Percentiles rank a stretch among this genome's conserved stretches.
Conservation (phyloP, 2,329 filamentous ascomycete species). For the Mycosphaerella sp. region DNA sequence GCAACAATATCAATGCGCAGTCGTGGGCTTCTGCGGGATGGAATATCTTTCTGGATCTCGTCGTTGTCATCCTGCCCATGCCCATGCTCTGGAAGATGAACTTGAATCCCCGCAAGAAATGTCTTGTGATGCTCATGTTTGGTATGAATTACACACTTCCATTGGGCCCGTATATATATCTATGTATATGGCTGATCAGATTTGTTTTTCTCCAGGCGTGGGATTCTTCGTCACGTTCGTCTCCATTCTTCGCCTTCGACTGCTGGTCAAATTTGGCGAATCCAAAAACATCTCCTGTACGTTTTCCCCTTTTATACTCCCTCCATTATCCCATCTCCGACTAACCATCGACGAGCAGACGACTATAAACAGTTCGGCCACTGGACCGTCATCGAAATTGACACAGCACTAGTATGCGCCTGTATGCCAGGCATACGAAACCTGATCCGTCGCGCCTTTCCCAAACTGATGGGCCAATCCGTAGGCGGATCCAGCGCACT, state of each 20-base stretch:
- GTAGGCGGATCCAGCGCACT: neutral
- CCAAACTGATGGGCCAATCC: slow-evolving; percentile 13
- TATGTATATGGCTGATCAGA: too few species aligned
- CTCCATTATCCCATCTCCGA: too few species aligned
- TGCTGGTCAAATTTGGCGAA: slow-evolving; percentile 17
- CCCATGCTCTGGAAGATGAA: slow-evolving; percentile 21
- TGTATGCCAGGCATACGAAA: slow-evolving; percentile 22
- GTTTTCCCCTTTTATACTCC: too few species aligned
- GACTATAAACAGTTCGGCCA: slow-evolving; percentile 20
- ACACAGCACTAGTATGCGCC: slow-evolving; percentile 19
- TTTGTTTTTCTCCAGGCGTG: too few species aligned
- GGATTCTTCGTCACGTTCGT: slow-evolving; percentile 20
- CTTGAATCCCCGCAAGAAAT: slow-evolving; percentile 17
- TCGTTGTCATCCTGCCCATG: slow-evolving; percentile 17
- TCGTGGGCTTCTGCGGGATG: slow-evolving; percentile 18
- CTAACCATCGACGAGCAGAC: slow-evolving; percentile 11
- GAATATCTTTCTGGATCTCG: slow-evolving; percentile 18
- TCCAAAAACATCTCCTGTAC: slow-evolving; percentile 14
- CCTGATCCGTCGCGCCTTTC: slow-evolving; percentile 15
- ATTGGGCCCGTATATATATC: too few species aligned
- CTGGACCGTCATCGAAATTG: slow-evolving; percentile 19
- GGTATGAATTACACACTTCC: too few species aligned
- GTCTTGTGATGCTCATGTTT: slow-evolving; percentile 21
- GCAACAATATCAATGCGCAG: slow-evolving; percentile 20
- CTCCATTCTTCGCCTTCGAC: slow-evolving; percentile 15